phyloP scores from a whole-genome alignment of 2,329 filamentous ascomycete genomes.

The Rhytidhysteron rufulum region DNA sequence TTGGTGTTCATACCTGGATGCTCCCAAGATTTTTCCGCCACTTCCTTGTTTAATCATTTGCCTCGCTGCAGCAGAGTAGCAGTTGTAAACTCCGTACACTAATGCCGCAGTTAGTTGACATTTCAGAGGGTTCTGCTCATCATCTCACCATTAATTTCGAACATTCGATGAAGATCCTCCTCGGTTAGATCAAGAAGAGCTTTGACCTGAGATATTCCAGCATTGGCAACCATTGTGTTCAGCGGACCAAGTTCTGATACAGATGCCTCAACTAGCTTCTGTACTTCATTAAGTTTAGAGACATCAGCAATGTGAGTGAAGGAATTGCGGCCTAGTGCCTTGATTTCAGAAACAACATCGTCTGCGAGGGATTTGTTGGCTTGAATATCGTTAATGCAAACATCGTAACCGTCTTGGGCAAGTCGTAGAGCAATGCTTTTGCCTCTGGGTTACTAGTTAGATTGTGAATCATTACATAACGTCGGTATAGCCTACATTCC shows the following conservation, averaged over 20 bases:
- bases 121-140: not conserved
- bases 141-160: conserved; percentile 53
- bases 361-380: conserved; percentile 52
- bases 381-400: conserved; percentile 62
- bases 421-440: conserved; percentile 61
- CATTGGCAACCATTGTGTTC: conserved; percentile 57
- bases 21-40: conserved; percentile 50
- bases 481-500: conserved; percentile 27
- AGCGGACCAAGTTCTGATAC: conserved; percentile 53
- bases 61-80: conserved; percentile 59
- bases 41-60: conserved; percentile 61
- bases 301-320: conserved; percentile 60
- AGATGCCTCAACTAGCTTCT: conserved; percentile 49
- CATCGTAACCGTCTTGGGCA: conserved; percentile 61
- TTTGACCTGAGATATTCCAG: conserved; percentile 59
- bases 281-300: conserved; percentile 52
- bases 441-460: conserved; percentile 42
- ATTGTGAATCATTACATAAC: not conserved
- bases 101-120: not conserved
- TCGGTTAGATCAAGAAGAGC: conserved; percentile 54
- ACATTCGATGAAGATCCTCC: conserved; percentile 56
- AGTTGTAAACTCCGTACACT: conserved; percentile 63
- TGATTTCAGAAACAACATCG: conserved; percentile 52
- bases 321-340: conserved; percentile 49
- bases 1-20: conserved; percentile 35